A percentile compares a stretch with the other conserved stretches of the same genome.
These are phyloP conservation scores for Dothideomycetes sp. DNA, from an alignment of 2,329 filamentous ascomycete species.

Conservation along the genomic window DNA sequence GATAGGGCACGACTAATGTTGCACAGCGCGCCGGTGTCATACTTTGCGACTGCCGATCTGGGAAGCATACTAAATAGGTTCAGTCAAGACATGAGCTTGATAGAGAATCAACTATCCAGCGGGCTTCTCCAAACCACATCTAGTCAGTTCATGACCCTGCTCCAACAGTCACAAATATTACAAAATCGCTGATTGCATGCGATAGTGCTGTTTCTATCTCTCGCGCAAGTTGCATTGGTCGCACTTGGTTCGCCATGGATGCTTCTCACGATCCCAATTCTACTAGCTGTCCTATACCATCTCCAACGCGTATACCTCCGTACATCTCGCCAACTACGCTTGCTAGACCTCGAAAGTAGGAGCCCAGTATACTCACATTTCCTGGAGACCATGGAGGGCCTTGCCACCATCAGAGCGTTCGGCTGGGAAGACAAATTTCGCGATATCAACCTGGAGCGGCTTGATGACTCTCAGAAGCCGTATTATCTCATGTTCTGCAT, in stretches of 20 bases:
- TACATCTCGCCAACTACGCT: constrained; percentile 37
- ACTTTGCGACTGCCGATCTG: too few relatives aligned
- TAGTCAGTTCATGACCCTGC: too few relatives aligned
- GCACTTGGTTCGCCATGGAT: constrained; percentile 26
- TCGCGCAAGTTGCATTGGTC: constrained; percentile 11
- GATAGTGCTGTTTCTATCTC: background rate
- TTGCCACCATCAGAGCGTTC: constrained; percentile 41
- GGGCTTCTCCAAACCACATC: too few relatives aligned
- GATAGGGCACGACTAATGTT: too few relatives aligned
- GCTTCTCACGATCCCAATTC: constrained; percentile 26
- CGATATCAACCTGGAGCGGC: constrained; percentile 24
- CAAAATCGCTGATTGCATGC: too few relatives aligned
- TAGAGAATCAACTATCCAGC: background rate
- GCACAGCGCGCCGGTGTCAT: too few relatives aligned
- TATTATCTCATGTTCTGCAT: constrained; percentile 34
- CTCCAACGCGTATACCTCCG: constrained; percentile 36
- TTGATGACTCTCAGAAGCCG: constrained; percentile 31
- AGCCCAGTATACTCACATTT: constrained; percentile 42
- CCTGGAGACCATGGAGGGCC: constrained; percentile 36
- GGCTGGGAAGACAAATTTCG: constrained; percentile 31
- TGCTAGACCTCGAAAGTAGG: constrained; percentile 42
- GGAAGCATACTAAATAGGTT: too few relatives aligned
- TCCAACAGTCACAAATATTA: too few relatives aligned
- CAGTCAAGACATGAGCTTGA: background rate
- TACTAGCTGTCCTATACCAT: constrained; percentile 20